A percentile compares a stretch with the other conserved stretches of the same genome.
phyloP scores from a whole-genome alignment of 345 rosid genomes.

The Litchi chinensis region DNA sequence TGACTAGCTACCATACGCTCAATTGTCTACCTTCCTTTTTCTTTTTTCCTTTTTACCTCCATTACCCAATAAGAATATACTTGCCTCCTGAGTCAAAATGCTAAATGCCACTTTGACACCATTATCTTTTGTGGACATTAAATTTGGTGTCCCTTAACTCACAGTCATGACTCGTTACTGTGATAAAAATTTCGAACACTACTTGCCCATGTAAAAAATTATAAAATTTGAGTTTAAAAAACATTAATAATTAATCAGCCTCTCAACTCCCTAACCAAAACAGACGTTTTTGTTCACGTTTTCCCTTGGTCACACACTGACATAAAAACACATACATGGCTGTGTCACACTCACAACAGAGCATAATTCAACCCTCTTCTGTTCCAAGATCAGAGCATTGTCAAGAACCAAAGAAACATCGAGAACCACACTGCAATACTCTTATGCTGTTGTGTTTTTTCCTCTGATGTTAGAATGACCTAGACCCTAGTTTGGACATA shows the following conservation, averaged over 20 bases:
- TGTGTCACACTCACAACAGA: not conserved
- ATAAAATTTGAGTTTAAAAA: too few relatives aligned
- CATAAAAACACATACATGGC: not conserved
- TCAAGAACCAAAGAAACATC: too few relatives aligned
- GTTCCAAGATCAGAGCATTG: not conserved
- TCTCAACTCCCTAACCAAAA: not conserved
- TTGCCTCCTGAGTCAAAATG: conserved; percentile 9
- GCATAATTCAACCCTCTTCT: not conserved
- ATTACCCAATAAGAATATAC: conserved; percentile 2
- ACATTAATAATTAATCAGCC: not conserved
- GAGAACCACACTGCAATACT: conserved; percentile 5
- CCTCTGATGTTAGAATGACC: not conserved
- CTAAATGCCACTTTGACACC: not conserved
- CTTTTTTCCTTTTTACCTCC: not conserved
- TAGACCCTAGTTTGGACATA: conserved; percentile 12
- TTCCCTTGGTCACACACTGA: not conserved
- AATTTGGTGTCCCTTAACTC: not conserved
- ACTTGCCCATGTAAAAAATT: not conserved
- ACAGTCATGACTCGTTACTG: not conserved
- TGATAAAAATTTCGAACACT: not conserved
- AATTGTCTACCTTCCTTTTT: conserved; percentile 8
- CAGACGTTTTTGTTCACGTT: not conserved
- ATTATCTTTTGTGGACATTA: conserved; percentile 5
- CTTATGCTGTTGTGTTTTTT: not conserved
- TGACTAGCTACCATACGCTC: conserved; percentile 14